Evolutionary conservation across 768 basidiomycete species (phyloP), one percentile per base, ranked within the genome.

Genomic region (Tylopilus intermedius): DNA sequence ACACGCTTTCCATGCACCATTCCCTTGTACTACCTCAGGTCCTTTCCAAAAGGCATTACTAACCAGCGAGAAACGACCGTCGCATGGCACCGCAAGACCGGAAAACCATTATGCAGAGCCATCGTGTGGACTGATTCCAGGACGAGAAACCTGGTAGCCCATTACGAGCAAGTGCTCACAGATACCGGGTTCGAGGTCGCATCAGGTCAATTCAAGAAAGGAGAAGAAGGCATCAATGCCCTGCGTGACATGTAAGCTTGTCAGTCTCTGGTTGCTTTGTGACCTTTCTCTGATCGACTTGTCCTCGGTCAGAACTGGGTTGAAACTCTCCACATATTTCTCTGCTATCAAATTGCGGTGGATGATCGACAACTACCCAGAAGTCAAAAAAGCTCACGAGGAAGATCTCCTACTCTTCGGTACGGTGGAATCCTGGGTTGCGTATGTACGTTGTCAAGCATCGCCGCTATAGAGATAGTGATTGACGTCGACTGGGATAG

Each of bases 41-140:
- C 40, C 24, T 43, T 55, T 52, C 14, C 22, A 45, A 45, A 54
- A 86, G 88, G 94, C 24, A 90, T 98, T 71, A 97, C 95, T 39
- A 99, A 97, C 67, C 95, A 98, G 71, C 85, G 96, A 50, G 96
- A 98, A 70, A 98, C 96, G 1, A 83, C 94, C 2, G 84, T 98
- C 29, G 89, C 84, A 15, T 98, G 96, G 96, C 90, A 89, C 65
- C 81, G 87, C 55, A 79, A 76, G 64, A 94, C 94, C 0, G 96
- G 96, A 40, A 87, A 89, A 68, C 88, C 94, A 0, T 69, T 96
- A 5, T 90, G 90, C 72, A 82, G 77, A 49, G 90, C 92, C 22
- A 89, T 99, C 62, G 96, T 97, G 10, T 99, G 96, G 96, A 86
- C 88, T 55, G 96, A 99, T 68, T 84, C 85, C n/a, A 83, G 96